Percentiles rank a stretch among this genome's conserved stretches.
These are phyloP conservation scores for Colletotrichum echinochloae DNA, from an alignment of 2,329 filamentous ascomycete species.

Conservation along the genomic window DNA sequence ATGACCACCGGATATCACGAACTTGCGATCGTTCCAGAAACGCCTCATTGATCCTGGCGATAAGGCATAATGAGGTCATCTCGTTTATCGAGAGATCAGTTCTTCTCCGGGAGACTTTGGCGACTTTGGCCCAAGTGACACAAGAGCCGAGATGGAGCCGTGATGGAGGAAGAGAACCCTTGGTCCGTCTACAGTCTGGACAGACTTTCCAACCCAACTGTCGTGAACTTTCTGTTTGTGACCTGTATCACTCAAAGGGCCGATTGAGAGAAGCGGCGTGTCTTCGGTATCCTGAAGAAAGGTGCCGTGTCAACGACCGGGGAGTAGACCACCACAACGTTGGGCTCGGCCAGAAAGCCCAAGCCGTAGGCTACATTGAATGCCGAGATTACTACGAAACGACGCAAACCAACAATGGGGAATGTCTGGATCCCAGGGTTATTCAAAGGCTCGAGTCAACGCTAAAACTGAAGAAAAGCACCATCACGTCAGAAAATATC, in stretches of 20 bases:
- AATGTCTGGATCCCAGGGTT: background rate
- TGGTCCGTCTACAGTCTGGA: background rate
- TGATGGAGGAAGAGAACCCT: background rate
- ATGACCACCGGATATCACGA: background rate
- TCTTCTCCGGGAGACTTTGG: background rate
- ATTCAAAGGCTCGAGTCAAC: background rate
- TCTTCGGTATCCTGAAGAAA: background rate
- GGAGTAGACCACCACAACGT: background rate
- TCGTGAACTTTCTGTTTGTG: background rate
- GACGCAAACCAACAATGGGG: background rate
- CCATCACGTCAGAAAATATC: background rate
- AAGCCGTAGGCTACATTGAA: background rate
- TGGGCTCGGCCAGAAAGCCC: background rate
- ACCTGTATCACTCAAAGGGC: background rate
- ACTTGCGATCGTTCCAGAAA: background rate
- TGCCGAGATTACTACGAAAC: background rate
- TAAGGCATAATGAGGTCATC: background rate
- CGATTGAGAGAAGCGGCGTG: background rate
- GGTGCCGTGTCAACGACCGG: background rate
- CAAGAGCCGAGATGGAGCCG: background rate
- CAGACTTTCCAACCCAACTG: background rate
- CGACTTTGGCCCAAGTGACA: background rate
- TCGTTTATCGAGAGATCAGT: background rate
- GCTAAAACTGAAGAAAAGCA: background rate
- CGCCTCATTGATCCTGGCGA: background rate